A percentile compares a stretch with the other conserved stretches of the same genome.
Conservation (phyloP, 371 early-diverging fungal species). For the Globomyces sp. region DNA sequence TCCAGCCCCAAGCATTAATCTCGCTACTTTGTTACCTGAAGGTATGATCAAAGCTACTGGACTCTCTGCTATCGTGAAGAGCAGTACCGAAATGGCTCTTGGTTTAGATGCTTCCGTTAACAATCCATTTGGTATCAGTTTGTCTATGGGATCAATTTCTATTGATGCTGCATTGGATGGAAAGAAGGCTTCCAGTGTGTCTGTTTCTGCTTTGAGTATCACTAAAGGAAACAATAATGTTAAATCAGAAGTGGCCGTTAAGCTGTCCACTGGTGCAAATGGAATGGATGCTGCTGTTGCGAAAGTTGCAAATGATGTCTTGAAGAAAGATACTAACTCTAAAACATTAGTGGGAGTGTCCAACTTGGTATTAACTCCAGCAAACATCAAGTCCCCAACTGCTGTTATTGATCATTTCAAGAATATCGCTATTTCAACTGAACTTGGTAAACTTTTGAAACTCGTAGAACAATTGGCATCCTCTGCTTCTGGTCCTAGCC, state of each 20-base stretch:
- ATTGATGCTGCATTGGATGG: conserved; percentile 19
- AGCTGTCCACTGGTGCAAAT: conserved; percentile 22
- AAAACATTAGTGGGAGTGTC: background rate
- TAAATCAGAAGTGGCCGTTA: background rate
- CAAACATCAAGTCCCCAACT: conserved; percentile 13
- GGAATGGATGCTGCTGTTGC: conserved; percentile 21
- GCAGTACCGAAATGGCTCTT: conserved; percentile 19
- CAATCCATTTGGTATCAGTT: conserved; percentile 22
- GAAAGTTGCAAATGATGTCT: conserved; percentile 14
- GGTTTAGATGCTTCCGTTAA: conserved; percentile 15
- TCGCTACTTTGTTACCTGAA: background rate
- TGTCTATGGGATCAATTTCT: conserved; percentile 22
- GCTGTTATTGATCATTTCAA: conserved; percentile 30
- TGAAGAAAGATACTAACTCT: conserved; percentile 4
- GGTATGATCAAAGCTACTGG: conserved; percentile 20
- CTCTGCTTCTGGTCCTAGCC: background rate
- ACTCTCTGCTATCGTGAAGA: conserved; percentile 17
- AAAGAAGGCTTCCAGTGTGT: conserved; percentile 17
- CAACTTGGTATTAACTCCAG: background rate
- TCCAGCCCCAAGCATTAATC: background rate
- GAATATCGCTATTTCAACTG: conserved; percentile 16
- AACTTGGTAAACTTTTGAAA: background rate
- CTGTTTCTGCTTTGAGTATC: conserved; percentile 13
- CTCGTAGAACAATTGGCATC: background rate
- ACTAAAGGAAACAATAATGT: conserved; percentile 1